Evolutionary conservation across 2,329 filamentous ascomycete genomes (phyloP).

Genomic region (Aspergillus amoenus): DNA sequence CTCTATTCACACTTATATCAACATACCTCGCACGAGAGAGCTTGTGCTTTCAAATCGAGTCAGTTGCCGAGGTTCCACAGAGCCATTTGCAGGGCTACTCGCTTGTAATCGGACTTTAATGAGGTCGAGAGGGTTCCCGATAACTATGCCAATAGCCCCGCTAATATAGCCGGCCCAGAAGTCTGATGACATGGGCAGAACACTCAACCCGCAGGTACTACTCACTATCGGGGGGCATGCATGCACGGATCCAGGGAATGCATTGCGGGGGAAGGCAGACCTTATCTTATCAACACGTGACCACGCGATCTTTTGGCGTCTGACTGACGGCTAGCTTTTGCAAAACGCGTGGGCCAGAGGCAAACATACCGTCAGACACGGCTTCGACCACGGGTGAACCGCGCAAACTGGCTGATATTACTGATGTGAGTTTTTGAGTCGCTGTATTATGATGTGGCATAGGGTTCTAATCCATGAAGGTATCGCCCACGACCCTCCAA

Average conservation of each 20-base stretch:
- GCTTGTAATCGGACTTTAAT: constrained; percentile 82
- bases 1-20: not conserved
- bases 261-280: not conserved
- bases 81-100: constrained; percentile 34
- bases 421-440: constrained; percentile 13
- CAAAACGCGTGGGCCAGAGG: constrained; percentile 20
- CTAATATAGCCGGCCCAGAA: constrained; percentile 93
- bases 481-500: constrained; percentile 38
- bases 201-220: not conserved
- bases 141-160: constrained; percentile 79
- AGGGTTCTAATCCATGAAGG: constrained; percentile 26
- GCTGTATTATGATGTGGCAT: not conserved
- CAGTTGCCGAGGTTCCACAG: constrained; percentile 24
- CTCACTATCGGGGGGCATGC: not conserved
- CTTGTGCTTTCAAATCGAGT: constrained; percentile 35
- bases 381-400: not conserved
- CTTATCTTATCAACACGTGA: constrained; percentile 26
- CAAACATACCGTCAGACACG: not conserved
- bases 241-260: not conserved
- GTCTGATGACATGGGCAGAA: constrained; percentile 69
- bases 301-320: constrained; percentile 36
- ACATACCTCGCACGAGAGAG: constrained; percentile 42
- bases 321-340: constrained; percentile 13
- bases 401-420: not conserved
- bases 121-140: constrained; percentile 82